These are phyloP conservation scores for Leishmania guyanensis DNA, from an alignment of 208 protist species.

Conservation along the genomic window DNA sequence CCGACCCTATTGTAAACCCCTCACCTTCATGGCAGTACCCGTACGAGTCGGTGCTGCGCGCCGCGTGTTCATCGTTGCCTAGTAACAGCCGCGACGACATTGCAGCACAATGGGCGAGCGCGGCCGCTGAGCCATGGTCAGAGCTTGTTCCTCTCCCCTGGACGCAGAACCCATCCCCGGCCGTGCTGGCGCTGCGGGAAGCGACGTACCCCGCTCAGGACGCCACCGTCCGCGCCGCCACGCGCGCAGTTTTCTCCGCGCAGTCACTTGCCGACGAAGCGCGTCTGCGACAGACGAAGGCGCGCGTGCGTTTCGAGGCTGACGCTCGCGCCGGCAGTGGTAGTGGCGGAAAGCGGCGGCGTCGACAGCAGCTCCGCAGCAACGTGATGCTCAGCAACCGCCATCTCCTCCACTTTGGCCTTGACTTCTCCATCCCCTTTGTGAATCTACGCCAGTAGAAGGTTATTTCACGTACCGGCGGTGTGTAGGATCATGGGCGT, in stretches of 20 bases:
- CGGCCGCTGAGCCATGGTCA: constrained; percentile 9
- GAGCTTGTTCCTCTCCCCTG: constrained; percentile 58
- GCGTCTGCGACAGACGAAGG: constrained; percentile 33
- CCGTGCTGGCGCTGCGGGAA: constrained; percentile 52
- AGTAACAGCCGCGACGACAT: neutral
- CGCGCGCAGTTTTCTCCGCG: constrained; percentile 43
- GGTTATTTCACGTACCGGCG: neutral
- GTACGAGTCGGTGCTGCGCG: constrained; percentile 16
- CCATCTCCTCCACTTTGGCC: constrained; percentile 83
- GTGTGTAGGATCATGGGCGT: neutral
- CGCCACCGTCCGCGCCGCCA: constrained; percentile 43
- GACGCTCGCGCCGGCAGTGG: constrained; percentile 22
- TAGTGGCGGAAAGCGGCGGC: constrained; percentile 18
- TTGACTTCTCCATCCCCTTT: constrained; percentile 80
- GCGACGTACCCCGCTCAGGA: constrained; percentile 44
- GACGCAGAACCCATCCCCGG: constrained; percentile 74
- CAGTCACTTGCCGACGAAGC: constrained; percentile 44
- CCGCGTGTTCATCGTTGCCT: neutral
- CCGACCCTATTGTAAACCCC: constrained; percentile 43
- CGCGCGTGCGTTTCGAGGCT: constrained; percentile 23
- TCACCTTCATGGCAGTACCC: constrained; percentile 14
- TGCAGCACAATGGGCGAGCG: neutral
- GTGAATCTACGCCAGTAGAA: neutral
- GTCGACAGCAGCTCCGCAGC: constrained; percentile 3
- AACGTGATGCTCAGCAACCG: constrained; percentile 55